Evolutionary conservation across 805 yeast genomes (phyloP), one percentile per base, ranked within the genome.

Genomic region (Candida glaebosa): DNA sequence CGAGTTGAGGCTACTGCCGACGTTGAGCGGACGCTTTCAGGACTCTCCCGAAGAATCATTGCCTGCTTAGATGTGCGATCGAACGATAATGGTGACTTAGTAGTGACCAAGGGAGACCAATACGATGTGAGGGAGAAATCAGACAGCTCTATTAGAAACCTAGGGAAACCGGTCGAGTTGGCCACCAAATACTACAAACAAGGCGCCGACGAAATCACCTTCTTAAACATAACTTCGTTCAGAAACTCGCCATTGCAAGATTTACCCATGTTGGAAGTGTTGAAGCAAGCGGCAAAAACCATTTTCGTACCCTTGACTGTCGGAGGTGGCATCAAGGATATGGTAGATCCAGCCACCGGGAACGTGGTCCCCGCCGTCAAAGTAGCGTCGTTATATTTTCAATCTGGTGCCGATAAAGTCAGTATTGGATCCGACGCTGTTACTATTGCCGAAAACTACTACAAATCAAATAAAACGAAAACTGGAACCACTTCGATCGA

Each of bases 351-450:
- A 1, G 87, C 78, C 49, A 53, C 71, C 4, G 95, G 95, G 24
- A 80, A 85, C 5, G 53, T 63, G 6, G 79, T 87, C 10, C 82
- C 96, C 5, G 98, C 98, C 0, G 75, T 85, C 26, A 84, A 89
- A 38, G 96, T 93, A 20, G 99, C 99, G 0, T 78, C 87, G 30
- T 68, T 89, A 50, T 93, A 93, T 60, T 93, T 93, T 74, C 76
- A 88, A 46, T 87, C 98, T 0, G 99, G 99, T 47, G 99, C 99
- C 12, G 99, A 93, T 64, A 93, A 93, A 60, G 95, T 93, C 4
- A 87, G 96, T 35, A 93, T 93, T 57, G 99, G 99, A n/a, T 79
- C 95, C 6, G 99, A 93, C 66, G 96, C 99, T 0, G 99, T 93
- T 1, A 61, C 66, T 38, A 95, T 96, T 24, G 98, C 98, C 3